Base-by-base conservation (phyloP, 1,284 basidiomycete species). In the Pyrrhoderma noxium region DNA sequence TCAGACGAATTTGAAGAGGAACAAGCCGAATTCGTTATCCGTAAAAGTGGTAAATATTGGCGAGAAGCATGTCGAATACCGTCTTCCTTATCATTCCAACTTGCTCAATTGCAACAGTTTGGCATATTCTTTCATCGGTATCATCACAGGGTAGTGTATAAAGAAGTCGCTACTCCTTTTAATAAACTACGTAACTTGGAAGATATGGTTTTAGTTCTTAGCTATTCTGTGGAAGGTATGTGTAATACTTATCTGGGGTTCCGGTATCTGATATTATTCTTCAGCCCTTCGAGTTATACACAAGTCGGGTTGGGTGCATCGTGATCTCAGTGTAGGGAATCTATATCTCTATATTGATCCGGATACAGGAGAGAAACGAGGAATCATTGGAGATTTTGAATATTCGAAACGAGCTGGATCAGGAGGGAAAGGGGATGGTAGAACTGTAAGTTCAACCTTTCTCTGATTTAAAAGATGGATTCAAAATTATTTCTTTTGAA, bases 361-460 rank as follows among this genome's bases (percentile, higher is more conserved):
- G n/a, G n/a, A n/a, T 31, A 31, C 11, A 31, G 27, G 27, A 11
- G 8, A 40, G 14, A 38, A 23, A 7, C 36, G 36, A 1, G 47
- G 47, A 3, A 13, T 49, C 7, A 21, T 49, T n/a, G 47, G 36
- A 13, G 47, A 49, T 25, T 39, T 49, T 4, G 47, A 49, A 23
- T 49, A 39, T 40, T 34, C 47, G 19, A 49, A 40, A 38, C 11
- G 8, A 3, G 23, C n/a, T 35, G 47, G 37, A 11, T 2, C 37
- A 19, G 37, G 13, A 13, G 13, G 7, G 5, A 18, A 39, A 16
- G 22, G 22, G 14, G 36, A 49, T 5, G 27, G 5, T 31, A 5
- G 27, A 11, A 31, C 27, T 31, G 27, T 31, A 11, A 31, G 27
- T 31, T 31, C 11, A 5, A 31, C 5, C 27, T 5, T 11, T 31